These are phyloP conservation scores for Pelargonium nanum DNA, from an alignment of 345 rosid genomes.

Conservation along the genomic window DNA sequence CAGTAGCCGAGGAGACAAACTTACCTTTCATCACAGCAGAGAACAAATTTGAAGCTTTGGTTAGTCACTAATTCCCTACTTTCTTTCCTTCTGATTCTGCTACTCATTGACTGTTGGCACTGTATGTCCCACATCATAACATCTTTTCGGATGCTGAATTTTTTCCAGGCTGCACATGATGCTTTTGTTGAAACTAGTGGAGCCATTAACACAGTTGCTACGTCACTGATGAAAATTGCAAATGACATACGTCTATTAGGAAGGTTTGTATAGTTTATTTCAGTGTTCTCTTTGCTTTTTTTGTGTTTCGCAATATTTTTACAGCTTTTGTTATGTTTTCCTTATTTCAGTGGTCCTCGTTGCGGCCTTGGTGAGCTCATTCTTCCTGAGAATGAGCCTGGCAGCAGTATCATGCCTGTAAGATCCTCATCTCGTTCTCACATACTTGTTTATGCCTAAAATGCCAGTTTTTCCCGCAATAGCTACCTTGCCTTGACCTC, in stretches of 20 bases:
- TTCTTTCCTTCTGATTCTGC: background rate
- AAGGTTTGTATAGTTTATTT: conserved; percentile 34
- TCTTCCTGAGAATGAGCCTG: conserved; percentile 99
- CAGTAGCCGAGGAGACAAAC: conserved; percentile 84
- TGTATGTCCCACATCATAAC: background rate
- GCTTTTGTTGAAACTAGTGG: conserved; percentile 96
- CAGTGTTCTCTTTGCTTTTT: background rate
- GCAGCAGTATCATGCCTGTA: conserved; percentile 99
- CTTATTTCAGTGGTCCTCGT: conserved; percentile 71
- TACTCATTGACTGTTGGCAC: background rate
- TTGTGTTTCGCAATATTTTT: conserved; percentile 9
- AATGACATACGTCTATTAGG: conserved; percentile 87
- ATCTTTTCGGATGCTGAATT: conserved; percentile 11
- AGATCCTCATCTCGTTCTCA: conserved; percentile 6
- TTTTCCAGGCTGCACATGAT: conserved; percentile 85
- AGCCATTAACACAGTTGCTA: conserved; percentile 68
- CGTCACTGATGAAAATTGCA: conserved; percentile 84
- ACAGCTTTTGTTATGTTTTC: conserved; percentile 16
- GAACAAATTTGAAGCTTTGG: conserved; percentile 98
- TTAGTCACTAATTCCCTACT: conserved; percentile 22
- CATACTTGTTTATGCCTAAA: background rate
- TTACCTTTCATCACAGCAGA: conserved; percentile 91
- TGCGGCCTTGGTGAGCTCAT: conserved; percentile 97
- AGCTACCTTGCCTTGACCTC: background rate
- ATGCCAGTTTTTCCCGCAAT: background rate